A percentile compares a stretch with the other conserved stretches of the same genome.
Conservation (phyloP, 345 rosid species). For the Cardamine resedifolia region DNA sequence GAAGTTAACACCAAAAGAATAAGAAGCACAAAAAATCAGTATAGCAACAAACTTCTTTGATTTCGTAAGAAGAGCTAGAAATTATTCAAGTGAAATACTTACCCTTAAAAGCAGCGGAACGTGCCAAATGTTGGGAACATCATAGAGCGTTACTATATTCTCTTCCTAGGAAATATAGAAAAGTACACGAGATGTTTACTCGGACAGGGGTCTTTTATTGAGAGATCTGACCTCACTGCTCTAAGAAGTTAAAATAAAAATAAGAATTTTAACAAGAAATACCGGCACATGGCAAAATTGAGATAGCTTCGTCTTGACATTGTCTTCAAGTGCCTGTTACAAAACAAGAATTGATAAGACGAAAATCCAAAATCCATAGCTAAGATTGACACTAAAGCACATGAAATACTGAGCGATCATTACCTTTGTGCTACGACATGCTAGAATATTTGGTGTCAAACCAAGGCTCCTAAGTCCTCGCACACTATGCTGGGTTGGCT, state of each 20-base stretch:
- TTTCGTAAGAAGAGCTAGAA: not conserved
- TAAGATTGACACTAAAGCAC: not conserved
- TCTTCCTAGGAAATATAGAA: slow-evolving; percentile 53
- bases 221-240: not conserved
- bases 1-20: slow-evolving; percentile 16
- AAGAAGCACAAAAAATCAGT: not conserved
- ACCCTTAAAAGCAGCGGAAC: slow-evolving; percentile 85
- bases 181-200: slow-evolving; percentile 14
- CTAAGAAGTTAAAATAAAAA: not conserved
- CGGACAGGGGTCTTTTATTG: not conserved
- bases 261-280: slow-evolving; percentile 25
- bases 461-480: slow-evolving; percentile 91
- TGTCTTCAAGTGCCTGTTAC: slow-evolving; percentile 76
- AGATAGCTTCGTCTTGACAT: slow-evolving; percentile 76
- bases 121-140: slow-evolving; percentile 95
- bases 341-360: slow-evolving; percentile 20
- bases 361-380: slow-evolving; percentile 7
- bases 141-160: slow-evolving; percentile 76
- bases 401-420: not conserved
- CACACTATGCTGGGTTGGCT: slow-evolving; percentile 99
- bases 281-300: slow-evolving; percentile 97
- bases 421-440: slow-evolving; percentile 96
- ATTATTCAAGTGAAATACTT: slow-evolving; percentile 30
- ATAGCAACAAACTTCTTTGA: slow-evolving; percentile 17
- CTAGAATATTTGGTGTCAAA: slow-evolving; percentile 81